A percentile compares a stretch with the other conserved stretches of the same genome.
Conservation (phyloP, 805 yeast genomes). For the Saccharomycopsis olivae region DNA sequence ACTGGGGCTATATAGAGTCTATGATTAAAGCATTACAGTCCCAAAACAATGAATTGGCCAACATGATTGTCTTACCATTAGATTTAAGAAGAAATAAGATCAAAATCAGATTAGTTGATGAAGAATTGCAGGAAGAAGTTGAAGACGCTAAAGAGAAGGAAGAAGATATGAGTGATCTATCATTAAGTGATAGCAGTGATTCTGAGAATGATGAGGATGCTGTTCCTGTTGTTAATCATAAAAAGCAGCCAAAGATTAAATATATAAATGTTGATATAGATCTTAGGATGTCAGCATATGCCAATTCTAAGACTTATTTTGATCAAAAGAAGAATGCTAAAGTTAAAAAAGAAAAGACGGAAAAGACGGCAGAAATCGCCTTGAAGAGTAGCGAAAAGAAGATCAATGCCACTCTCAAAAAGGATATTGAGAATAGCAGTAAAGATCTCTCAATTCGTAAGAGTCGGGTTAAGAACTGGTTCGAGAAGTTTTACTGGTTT, state of each 20-base stretch:
- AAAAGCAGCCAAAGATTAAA: slow-evolving; percentile 17
- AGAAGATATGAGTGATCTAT: slow-evolving; percentile 14
- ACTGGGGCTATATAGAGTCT: slow-evolving; percentile 84
- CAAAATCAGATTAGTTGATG: slow-evolving; percentile 41
- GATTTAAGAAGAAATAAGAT: slow-evolving; percentile 61
- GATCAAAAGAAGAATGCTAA: slow-evolving; percentile 66
- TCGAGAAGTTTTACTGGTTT: slow-evolving; percentile 93
- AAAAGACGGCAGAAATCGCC: slow-evolving; percentile 65
- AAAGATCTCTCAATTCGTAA: slow-evolving; percentile 40
- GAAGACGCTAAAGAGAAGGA: slow-evolving; percentile 21
- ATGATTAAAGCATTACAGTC: slow-evolving; percentile 58
- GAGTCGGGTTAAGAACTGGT: slow-evolving; percentile 71
- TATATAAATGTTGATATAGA: slow-evolving; percentile 52
- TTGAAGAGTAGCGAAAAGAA: slow-evolving; percentile 73
- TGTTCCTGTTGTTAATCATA: too few relatives aligned
- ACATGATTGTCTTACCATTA: slow-evolving; percentile 52
- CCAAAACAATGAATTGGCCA: slow-evolving; percentile 56
- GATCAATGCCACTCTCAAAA: slow-evolving; percentile 61
- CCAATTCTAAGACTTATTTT: slow-evolving; percentile 78
- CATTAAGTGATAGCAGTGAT: slow-evolving; percentile 17
- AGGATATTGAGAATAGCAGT: slow-evolving; percentile 47
- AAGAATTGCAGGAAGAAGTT: slow-evolving; percentile 30
- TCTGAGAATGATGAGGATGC: slow-evolving; percentile 18
- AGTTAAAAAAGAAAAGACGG: slow-evolving; percentile 72
- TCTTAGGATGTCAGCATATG: slow-evolving; percentile 65